Evolutionary conservation across 2,329 filamentous ascomycete genomes (phyloP).

Genomic region (Fusarium odoratissimum): DNA sequence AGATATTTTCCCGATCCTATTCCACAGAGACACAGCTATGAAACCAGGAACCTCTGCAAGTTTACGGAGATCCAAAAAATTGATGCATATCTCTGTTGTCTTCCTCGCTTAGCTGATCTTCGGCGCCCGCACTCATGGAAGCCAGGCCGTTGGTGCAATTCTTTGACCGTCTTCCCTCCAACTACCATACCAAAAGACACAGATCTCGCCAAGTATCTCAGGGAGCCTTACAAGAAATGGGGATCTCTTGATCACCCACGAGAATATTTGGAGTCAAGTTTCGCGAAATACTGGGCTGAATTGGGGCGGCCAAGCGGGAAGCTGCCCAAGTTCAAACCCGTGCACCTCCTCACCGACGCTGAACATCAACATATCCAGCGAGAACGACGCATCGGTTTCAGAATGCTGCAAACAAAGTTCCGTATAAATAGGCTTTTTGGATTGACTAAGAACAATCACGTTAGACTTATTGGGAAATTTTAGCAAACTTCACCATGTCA

Average conservation of each 20-base stretch:
- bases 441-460: not conserved
- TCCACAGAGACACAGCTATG: not conserved
- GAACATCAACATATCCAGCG: not conserved
- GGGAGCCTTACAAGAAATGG: not conserved
- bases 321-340: not conserved
- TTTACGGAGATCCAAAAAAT: not conserved
- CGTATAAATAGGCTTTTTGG: no score
- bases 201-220: not conserved
- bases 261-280: no score
- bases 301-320: not conserved
- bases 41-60: not conserved
- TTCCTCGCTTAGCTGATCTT: rapidly evolving
- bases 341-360: not conserved
- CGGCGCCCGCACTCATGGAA: not conserved
- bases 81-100: not conserved
- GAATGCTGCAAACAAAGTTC: not conserved
- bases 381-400: not conserved
- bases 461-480: not conserved
- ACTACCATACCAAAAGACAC: not conserved
- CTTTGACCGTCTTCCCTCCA: rapidly evolving
- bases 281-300: not conserved
- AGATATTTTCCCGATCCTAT: not conserved
- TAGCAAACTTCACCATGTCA: not conserved
- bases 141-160: not conserved
- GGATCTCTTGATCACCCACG: not conserved